Base-by-base conservation (phyloP, 345 rosid genomes). In the Isatis tinctoria region DNA sequence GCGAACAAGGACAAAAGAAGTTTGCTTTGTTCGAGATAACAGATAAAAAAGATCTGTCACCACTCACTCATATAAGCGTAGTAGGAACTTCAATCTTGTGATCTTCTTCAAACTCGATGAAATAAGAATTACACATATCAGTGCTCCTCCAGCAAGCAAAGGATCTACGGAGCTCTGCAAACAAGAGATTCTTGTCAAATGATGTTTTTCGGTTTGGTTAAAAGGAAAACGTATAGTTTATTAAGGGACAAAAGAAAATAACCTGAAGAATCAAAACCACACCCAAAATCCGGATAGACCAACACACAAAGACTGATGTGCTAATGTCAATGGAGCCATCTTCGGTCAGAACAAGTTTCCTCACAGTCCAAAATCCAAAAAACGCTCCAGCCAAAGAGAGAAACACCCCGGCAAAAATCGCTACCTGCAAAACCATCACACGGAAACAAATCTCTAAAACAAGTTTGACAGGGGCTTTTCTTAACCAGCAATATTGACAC, bases 281-380 rank as follows among this genome's bases (percentile, higher is more conserved):
- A 70, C 90, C 96, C 43, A 90, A 13, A 72, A 88, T 69, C 59
- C 95, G 82, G 61, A 94, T 86, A 57, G 96, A 80, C 93, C 97
- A 94, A 51, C 90, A 82, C 63, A 94, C 97, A 65, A 91, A 91
- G 57, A 72, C 40, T 54, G 97, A 78, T 12, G 95, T 91, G 81
- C 85, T 83, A 43, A 74, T 51, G 76, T 94, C 97, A 80, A 94
- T 70, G 22, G 88, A 84, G 49, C 98, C 98, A 74, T 94, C 98
- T 80, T 87, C 92, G 1, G 93, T 73, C 49, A 94, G 80, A 74
- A 94, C 87, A 60, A 94, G 84, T 73, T 90, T 91, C 66, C 83
- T 87, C 60, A 90, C 96, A 62, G 87, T 91, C 97, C 96, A 90
- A 79, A 91, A 94, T 73, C 97, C 98, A 82, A 94, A 77, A 90